Evolutionary conservation across 164 flowering plant genomes (phyloP), one percentile per base, ranked within the genome.

Genomic region (Hamamelis virginiana): DNA sequence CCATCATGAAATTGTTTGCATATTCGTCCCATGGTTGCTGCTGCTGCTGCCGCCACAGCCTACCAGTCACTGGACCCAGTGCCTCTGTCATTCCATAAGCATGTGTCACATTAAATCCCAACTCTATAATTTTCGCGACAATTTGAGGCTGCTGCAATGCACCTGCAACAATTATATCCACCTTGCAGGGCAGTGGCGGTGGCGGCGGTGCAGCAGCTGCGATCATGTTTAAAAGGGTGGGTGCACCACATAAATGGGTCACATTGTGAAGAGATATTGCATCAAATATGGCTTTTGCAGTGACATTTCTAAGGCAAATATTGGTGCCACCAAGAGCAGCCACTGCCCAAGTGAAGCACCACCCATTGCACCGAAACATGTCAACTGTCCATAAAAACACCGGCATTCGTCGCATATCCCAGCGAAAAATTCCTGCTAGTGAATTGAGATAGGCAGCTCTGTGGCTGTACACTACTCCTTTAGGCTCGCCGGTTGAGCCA

Each of bases 81-180:
- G 84, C 85, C 76, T 92, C 96, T 15, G 94, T 90, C 80, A 92
- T 79, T 3, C 97, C 97, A 67, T 92, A 92, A 0, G 70, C 72
- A 59, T 82, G 81, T 8, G 47, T 63, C 1, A 85, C 80, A 25
- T 21, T 33, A 51, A 92, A 89, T 19, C 94, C 97, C 33, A 90
- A 48, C 16, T 75, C 78, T 57, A 76, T 74, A 66, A 90, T 80
- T 69, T 69, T 78, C 14, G 14, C 55, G 3, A 85, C 46, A 19
- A 83, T 55, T 0, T 74, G 66, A 0, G 74, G 58, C 0, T 81
- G 71, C 8, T 91, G 91, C 1, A 86, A 69, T 56, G 84, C 70
- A 16, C 86, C 97, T 1, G 87, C 95, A 1, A 82, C 74, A 65
- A 84, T 70, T n/a, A 87, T 64, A 18, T 65, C 66, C 22, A 88